Percentiles rank a stretch among this genome's conserved stretches.
These are phyloP conservation scores for Dryas integrifolia DNA, from an alignment of 331 rosid species.

Conservation along the genomic window DNA sequence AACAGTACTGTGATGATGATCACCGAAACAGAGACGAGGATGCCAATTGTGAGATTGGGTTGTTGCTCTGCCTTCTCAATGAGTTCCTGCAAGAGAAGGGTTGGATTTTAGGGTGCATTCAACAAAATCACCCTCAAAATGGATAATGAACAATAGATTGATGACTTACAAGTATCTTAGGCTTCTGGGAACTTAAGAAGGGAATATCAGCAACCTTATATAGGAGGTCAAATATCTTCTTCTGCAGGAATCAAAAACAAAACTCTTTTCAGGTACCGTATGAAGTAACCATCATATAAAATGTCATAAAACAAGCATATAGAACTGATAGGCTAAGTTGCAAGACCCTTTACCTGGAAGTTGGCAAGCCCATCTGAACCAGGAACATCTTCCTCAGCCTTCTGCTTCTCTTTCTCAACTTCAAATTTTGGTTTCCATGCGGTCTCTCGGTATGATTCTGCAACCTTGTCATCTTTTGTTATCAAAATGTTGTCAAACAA, in stretches of 20 bases:
- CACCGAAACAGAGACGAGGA: slow-evolving; percentile 55
- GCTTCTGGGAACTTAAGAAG: slow-evolving; percentile 61
- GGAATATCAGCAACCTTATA: slow-evolving; percentile 80
- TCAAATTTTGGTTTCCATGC: slow-evolving; percentile 89
- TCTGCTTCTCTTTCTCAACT: slow-evolving; percentile 72
- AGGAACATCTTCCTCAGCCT: slow-evolving; percentile 61
- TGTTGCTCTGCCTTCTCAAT: slow-evolving; percentile 79
- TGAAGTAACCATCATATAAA: not conserved
- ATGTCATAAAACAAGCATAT: not conserved
- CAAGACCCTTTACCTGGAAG: slow-evolving; percentile 48
- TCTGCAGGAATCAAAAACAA: slow-evolving; percentile 47
- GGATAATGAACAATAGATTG: not conserved
- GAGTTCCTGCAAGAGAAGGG: slow-evolving; percentile 53
- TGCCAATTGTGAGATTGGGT: slow-evolving; percentile 77
- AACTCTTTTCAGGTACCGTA: not conserved
- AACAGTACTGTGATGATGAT: slow-evolving; percentile 54
- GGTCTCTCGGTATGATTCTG: slow-evolving; percentile 67
- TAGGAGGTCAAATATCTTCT: slow-evolving; percentile 74
- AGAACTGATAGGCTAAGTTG: not conserved
- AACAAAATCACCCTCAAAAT: not conserved
- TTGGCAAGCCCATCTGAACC: slow-evolving; percentile 47
- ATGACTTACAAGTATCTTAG: slow-evolving; percentile 55
- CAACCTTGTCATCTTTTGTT: slow-evolving; percentile 67
- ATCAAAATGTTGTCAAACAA: slow-evolving; percentile 87
- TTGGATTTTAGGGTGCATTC: slow-evolving; percentile 13